phyloP scores from a whole-genome alignment of 2,329 filamentous ascomycete species.

The Neonectria hederae region DNA sequence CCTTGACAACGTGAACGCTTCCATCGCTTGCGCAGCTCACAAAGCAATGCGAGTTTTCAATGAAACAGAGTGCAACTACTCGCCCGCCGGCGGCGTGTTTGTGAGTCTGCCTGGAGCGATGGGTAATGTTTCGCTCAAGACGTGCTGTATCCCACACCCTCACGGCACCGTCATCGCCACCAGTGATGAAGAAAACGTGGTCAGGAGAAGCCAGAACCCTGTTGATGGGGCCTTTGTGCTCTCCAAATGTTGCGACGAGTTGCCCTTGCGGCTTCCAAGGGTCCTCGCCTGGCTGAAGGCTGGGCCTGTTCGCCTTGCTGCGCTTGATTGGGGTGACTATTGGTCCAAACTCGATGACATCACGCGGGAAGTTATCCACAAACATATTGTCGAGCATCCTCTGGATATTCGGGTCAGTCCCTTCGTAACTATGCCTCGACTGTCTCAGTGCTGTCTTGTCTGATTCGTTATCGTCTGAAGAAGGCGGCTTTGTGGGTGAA shows the following conservation, averaged over 20 bases:
- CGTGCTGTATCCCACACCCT: constrained; percentile 93
- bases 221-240: constrained; percentile 85
- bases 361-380: constrained; percentile 73
- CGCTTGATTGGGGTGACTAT: constrained; percentile 75
- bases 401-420: constrained; percentile 76
- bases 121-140: constrained; percentile 89
- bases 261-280: constrained; percentile 85
- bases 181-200: constrained; percentile 94
- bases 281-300: constrained; percentile 55
- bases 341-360: constrained; percentile 79
- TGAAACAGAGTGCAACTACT: constrained; percentile 86
- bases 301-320: constrained; percentile 62
- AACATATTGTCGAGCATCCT: constrained; percentile 87
- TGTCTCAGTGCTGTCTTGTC: constrained; percentile 56
- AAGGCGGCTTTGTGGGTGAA: constrained; percentile 33
- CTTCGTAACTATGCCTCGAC: constrained; percentile 81
- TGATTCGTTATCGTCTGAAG: constrained; percentile 39
- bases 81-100: constrained; percentile 75
- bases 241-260: constrained; percentile 86
- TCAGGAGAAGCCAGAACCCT: constrained; percentile 86
- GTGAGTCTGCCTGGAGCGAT: constrained; percentile 87
- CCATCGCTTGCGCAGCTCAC: constrained; percentile 91
- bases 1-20: constrained; percentile 87
- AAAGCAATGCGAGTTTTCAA: constrained; percentile 94
- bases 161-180: constrained; percentile 88